phyloP scores from a whole-genome alignment of 1,284 basidiomycete species.

The Cutaneotrichosporon sp. region DNA sequence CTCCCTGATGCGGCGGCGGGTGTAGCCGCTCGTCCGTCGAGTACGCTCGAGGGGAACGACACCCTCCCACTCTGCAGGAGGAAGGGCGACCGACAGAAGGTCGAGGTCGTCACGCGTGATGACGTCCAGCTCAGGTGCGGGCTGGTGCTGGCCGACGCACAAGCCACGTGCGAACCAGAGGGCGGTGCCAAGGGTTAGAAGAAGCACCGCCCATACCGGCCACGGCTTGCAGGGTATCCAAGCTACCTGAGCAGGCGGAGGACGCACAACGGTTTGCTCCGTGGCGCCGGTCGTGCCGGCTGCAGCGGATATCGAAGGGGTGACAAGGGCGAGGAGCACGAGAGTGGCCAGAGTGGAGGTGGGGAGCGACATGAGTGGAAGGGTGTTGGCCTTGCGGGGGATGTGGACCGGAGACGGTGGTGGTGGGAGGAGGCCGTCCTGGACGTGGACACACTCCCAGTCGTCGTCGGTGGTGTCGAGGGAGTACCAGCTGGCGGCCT shows the following conservation, averaged over 20 bases:
- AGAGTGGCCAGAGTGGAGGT: background rate
- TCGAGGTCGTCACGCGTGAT: background rate
- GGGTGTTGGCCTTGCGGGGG: background rate
- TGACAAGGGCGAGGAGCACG: background rate
- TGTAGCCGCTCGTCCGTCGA: too few relatives aligned
- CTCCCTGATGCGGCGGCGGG: too few relatives aligned
- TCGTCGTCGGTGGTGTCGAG: background rate
- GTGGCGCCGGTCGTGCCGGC: too few relatives aligned
- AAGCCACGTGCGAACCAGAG: background rate
- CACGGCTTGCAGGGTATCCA: background rate
- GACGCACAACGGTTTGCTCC: background rate
- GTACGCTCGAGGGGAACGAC: too few relatives aligned
- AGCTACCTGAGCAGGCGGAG: background rate
- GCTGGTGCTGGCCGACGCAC: background rate
- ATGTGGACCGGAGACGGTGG: background rate
- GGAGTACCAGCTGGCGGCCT: background rate
- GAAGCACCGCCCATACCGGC: background rate
- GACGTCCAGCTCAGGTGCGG: background rate
- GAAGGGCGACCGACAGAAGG: background rate
- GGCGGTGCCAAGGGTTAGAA: background rate
- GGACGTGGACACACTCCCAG: background rate
- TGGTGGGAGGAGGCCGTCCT: background rate
- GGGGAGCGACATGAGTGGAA: background rate
- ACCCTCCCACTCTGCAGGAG: too few relatives aligned
- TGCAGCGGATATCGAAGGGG: background rate